Percentiles rank a stretch among this genome's conserved stretches.
phyloP scores from a whole-genome alignment of 164 flowering plant genomes.

The Umbilicus rupestris region DNA sequence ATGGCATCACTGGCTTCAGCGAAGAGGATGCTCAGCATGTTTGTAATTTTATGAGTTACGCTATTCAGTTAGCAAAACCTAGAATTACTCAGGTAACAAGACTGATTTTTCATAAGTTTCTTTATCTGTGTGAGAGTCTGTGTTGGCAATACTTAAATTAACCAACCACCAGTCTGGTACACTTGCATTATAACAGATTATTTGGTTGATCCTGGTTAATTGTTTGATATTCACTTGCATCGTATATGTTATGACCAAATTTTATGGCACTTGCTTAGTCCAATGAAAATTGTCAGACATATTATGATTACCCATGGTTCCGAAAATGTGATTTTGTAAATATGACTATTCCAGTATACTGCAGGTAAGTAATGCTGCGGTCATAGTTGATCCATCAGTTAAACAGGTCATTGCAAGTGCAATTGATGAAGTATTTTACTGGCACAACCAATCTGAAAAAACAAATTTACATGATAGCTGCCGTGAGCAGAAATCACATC shows the following conservation, averaged over 20 bases:
- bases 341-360: background rate
- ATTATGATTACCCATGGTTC: no score
- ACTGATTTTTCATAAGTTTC: background rate
- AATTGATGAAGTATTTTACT: conserved; percentile 38
- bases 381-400: conserved; percentile 72
- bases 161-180: no score
- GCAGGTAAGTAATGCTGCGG: conserved; percentile 79
- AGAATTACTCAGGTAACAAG: conserved; percentile 25
- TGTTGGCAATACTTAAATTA: background rate
- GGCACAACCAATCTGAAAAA: conserved; percentile 13
- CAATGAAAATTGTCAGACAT: no score
- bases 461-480: conserved; percentile 11
- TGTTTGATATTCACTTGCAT: background rate
- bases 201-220: background rate
- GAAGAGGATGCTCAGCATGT: conserved; percentile 53
- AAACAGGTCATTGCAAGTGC: conserved; percentile 58
- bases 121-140: background rate
- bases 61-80: conserved; percentile 44
- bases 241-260: background rate
- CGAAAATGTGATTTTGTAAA: no score
- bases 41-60: conserved; percentile 50
- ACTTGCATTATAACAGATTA: background rate
- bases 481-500: conserved; percentile 12
- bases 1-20: conserved; percentile 71
- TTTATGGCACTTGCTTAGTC: no score